Evolutionary conservation across 371 early-diverging fungal genomes (phyloP), one percentile per base, ranked within the genome.

Genomic region (Cokeromyces recurvatus): DNA sequence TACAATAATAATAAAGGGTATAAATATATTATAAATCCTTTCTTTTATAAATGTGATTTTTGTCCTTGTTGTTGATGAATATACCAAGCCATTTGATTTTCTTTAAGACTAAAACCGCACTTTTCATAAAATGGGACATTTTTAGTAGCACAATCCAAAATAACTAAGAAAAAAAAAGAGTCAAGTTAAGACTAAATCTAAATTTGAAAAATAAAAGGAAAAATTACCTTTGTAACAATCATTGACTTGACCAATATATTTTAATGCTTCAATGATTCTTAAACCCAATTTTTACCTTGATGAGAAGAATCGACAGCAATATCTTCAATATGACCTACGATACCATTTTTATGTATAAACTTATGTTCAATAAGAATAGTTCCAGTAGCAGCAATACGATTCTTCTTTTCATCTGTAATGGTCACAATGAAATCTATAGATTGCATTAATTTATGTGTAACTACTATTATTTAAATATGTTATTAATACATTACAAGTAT

Each of bases 301-400:
- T 92, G 89, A 12, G 86, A 84, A 47, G 84, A 77, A 49, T 89
- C 85, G 11, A 96, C 94, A 24, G 95, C 98, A 59, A 99, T 95
- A 59, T 97, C 98, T 67, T 90, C 87, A 50, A 91, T 90, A 43
- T 90, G 90, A 3, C 86, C 96, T 6, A 82, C 84, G 25, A 86
- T 64, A 10, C 94, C 97, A 55, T 87, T 87, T 43, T 77, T 71
- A 46, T 92, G 87, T 10, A 97, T 83, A 58, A 98, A 95, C 75
- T 99, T 99, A 48, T 90, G 87, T 67, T 99, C 99, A 19, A 95
- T 82, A 32, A 99, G 64, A 37, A 99, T 71, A 14, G 97, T 95
- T 19, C 98, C 99, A 15, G 91, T 85, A 15, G 91, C 98, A 22
- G 91, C 90, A 37, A 98, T 80, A n/a, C 66, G 57, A 19, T 78